phyloP scores from a whole-genome alignment of 2,329 filamentous ascomycete species.

The Claviceps pusilla region DNA sequence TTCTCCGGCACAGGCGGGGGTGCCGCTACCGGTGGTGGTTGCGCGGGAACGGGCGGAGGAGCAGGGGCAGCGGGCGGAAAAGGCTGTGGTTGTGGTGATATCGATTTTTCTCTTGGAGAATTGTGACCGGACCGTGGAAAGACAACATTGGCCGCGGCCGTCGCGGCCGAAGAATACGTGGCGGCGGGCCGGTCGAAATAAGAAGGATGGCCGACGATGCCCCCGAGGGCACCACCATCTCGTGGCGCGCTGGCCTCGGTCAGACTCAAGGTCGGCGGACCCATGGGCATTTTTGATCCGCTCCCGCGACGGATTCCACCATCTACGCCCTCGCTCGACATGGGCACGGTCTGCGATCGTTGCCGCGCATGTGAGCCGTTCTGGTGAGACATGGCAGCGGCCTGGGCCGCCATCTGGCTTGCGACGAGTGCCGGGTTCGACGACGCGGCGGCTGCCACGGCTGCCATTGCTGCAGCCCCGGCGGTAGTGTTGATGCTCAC shows the following conservation, averaged over 20 bases:
- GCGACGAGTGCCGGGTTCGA: constrained; percentile 29
- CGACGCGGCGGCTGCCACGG: constrained; percentile 14
- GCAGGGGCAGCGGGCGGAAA: constrained; percentile 8
- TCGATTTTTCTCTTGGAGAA: constrained; percentile 30
- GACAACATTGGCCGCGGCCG: constrained; percentile 51
- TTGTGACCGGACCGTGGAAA: constrained; percentile 50
- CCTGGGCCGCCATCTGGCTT: constrained; percentile 70
- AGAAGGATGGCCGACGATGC: constrained; percentile 37
- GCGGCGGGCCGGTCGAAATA: constrained; percentile 40
- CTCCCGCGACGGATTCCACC: constrained; percentile 25
- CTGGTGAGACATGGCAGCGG: constrained; percentile 55
- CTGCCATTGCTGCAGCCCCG: constrained; percentile 23
- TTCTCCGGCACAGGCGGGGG: constrained; percentile 37
- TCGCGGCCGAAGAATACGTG: constrained; percentile 48
- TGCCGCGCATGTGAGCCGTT: constrained; percentile 41
- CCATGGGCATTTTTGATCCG: constrained; percentile 36
- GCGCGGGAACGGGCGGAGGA: constrained; percentile 17
- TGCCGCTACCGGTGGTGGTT: constrained; percentile 15
- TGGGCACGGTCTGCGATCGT: constrained; percentile 59
- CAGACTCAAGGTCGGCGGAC: constrained; percentile 47
- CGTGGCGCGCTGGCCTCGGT: constrained; percentile 50
- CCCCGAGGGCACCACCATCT: constrained; percentile 35
- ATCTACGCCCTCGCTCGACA: constrained; percentile 32
- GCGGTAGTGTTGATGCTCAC: constrained; percentile 27
- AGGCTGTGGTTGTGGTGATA: constrained; percentile 19